A percentile compares a stretch with the other conserved stretches of the same genome.
phyloP scores from a whole-genome alignment of 2,329 filamentous ascomycete genomes.

The Talaromyces marneffei region DNA sequence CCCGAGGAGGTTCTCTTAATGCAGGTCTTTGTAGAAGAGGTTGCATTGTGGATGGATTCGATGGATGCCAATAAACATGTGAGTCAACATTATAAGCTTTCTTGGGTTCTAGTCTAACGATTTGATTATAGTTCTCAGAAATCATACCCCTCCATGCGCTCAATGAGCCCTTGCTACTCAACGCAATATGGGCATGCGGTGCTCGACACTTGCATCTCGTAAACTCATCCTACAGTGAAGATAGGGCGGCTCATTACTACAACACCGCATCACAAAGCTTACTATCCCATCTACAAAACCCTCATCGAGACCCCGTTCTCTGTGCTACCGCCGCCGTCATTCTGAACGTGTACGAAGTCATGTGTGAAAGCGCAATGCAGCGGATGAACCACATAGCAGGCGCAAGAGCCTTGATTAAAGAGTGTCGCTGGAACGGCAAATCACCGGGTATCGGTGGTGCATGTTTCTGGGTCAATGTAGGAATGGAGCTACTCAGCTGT shows the following conservation, averaged over 20 bases:
- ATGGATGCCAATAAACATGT: conserved; percentile 76
- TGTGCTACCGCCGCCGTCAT: conserved; percentile 84
- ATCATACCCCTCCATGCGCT: conserved; percentile 78
- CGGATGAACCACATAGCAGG: conserved; percentile 88
- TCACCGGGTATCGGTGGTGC: conserved; percentile 74
- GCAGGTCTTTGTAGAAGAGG: conserved; percentile 86
- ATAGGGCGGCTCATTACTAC: conserved; percentile 77
- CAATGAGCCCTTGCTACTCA: conserved; percentile 78
- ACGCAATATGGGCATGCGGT: conserved; percentile 83
- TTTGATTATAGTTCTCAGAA: conserved; percentile 59
- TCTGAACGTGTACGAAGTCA: conserved; percentile 87
- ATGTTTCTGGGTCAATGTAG: conserved; percentile 92
- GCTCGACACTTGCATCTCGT: conserved; percentile 72
- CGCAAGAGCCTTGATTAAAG: conserved; percentile 76
- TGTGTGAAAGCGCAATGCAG: conserved; percentile 72
- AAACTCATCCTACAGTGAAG: conserved; percentile 64
- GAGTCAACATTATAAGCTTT: conserved; percentile 11
- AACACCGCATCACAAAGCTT: conserved; percentile 76
- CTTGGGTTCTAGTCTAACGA: neutral
- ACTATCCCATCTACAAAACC: conserved; percentile 71
- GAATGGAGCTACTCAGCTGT: conserved; percentile 84
- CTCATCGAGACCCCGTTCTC: conserved; percentile 73
- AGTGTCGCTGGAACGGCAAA: conserved; percentile 80
- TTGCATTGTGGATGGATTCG: conserved; percentile 90
- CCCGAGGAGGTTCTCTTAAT: conserved; percentile 80